Base-by-base conservation (phyloP, 1,284 basidiomycete species). In the Dichomitus squalens region DNA sequence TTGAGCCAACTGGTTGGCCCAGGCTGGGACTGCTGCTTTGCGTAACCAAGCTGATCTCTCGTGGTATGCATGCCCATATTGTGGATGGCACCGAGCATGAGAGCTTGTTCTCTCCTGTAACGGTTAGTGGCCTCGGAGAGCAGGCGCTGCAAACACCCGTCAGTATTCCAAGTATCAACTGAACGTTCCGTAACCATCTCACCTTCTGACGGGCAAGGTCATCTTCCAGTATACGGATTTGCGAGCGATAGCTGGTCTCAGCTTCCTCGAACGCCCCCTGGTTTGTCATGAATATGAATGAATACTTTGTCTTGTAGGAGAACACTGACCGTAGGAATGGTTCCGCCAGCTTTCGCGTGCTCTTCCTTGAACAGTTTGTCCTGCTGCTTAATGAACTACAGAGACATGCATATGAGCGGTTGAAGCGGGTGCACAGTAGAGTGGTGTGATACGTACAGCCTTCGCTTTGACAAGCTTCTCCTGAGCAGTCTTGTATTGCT, bases 341-440 rank as follows among this genome's bases (percentile, higher is more conserved):
- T 58, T n/a, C 64, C 63, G 29, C 73, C 71, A 63, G 75, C 79
- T 57, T 80, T 81, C 4, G 82, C 82, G 53, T 87, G 85, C 63
- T 90, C 86, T 68, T 91, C 87, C 65, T 89, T 91, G 75, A 93
- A 90, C 31, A 94, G 77, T 64, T 92, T 92, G 76, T 96, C 94
- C 72, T 97, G 95, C 52, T 88, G 82, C 72, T 93, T 93, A 78
- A 97, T 95, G 73, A 96, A 95, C 89, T 94, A 58, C 23, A 38
- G n/a, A 69, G 48, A 35, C 29, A 18, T 29, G n/a, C 4, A 31
- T 8, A 20, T 47, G 44, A 33, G 29, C 44, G 31, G 14, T 1
- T 11, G 12, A 52, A 27, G 21, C 20, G 21, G n/a, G 4, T 21
- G 31, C 44, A 14, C 25, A 7, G n/a, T 18, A 31, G 8, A 5